phyloP scores from a whole-genome alignment of 106 monocot species.

The Apostasia shenzhenica region DNA sequence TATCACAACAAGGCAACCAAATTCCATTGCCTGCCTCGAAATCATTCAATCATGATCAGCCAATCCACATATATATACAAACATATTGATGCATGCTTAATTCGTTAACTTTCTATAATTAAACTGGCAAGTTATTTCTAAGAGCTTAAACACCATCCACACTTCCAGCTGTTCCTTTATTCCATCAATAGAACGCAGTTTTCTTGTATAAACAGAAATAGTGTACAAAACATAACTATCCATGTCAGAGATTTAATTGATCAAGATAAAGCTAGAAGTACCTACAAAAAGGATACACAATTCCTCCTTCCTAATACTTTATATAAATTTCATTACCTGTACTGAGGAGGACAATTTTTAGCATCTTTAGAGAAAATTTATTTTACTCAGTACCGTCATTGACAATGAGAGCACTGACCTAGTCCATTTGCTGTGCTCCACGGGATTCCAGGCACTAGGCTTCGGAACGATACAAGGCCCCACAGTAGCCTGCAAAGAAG shows the following conservation, averaged over 20 bases:
- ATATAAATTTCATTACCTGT: background rate
- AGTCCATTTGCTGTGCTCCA: constrained; percentile 88
- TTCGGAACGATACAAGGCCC: constrained; percentile 72
- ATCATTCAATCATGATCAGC: no score
- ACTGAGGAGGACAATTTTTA: background rate
- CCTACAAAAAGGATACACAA: background rate
- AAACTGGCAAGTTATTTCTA: no score
- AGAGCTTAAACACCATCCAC: no score
- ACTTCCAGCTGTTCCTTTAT: no score
- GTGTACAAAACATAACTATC: no score
- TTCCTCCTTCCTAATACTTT: background rate
- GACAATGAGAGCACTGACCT: constrained; percentile 41
- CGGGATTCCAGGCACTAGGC: constrained; percentile 77
- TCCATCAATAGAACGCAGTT: no score
- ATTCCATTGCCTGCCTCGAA: no score
- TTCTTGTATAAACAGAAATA: no score
- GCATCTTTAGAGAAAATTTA: background rate
- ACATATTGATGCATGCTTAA: no score
- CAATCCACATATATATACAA: no score
- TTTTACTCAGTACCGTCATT: background rate
- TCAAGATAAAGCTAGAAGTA: background rate
- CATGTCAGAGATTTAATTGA: background rate
- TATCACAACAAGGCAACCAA: no score
- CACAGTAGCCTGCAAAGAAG: constrained; percentile 63
- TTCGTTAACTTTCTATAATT: no score